Conservation (phyloP, 2,329 filamentous ascomycete genomes). For the Fusarium sp. region DNA sequence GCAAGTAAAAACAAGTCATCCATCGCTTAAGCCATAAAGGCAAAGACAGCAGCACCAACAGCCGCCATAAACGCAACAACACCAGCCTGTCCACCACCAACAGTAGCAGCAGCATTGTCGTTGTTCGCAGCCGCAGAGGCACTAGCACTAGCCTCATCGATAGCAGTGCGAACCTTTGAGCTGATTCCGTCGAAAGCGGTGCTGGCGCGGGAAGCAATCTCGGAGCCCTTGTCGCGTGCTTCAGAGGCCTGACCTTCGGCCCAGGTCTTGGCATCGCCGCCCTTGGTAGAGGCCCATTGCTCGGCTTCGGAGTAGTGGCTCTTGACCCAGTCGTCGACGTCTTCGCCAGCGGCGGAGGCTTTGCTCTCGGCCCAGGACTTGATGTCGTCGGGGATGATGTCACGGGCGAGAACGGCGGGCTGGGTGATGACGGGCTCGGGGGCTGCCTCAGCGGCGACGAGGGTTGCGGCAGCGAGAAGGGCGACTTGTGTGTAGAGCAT, state of each 20-base stretch:
- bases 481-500: conserved; percentile 41
- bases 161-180: conserved; percentile 16
- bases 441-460: conserved; percentile 27
- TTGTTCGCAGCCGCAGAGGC: conserved; percentile 9
- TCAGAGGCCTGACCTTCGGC: conserved; percentile 5
- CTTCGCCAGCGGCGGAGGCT: conserved; percentile 1
- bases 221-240: conserved; percentile 1
- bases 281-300: conserved; percentile 8
- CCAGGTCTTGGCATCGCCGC: conserved; percentile 18
- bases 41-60: conserved; percentile 38
- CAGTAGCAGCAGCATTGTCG: conserved; percentile 27
- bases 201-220: not conserved
- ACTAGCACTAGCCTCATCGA: conserved; percentile 16
- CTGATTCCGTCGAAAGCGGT: conserved; percentile 16
- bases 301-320: conserved; percentile 15
- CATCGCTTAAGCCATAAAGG: conserved; percentile 6
- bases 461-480: conserved; percentile 32
- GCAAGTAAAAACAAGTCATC: not conserved
- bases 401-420: conserved; percentile 23
- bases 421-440: conserved; percentile 21
- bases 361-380: conserved; percentile 23
- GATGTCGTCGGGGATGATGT: conserved; percentile 28
- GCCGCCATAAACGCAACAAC: conserved; percentile 32
- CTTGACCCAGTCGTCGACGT: conserved; percentile 16
- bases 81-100: conserved; percentile 17